Percentiles rank a stretch among this genome's conserved stretches.
Conservation (phyloP, 441 rosid species). For the Biscutella laevigata region DNA sequence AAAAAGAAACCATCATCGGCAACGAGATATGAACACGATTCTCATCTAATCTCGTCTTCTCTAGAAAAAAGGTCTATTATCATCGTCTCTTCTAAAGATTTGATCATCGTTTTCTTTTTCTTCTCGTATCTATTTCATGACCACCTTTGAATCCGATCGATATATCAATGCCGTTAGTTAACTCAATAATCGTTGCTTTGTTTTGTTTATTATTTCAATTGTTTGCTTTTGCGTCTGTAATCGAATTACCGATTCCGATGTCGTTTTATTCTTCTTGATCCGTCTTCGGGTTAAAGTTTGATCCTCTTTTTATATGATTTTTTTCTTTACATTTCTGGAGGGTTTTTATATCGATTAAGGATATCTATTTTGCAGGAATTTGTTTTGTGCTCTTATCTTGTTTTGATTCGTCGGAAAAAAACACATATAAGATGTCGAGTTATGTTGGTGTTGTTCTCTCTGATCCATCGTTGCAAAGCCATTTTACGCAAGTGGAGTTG, state of each 20-base stretch:
- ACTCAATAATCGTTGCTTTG: background rate
- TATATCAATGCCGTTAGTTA: background rate
- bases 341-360: no score
- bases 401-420: background rate
- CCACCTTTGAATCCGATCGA: slow-evolving; percentile 6
- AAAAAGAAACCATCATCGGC: no score
- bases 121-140: background rate
- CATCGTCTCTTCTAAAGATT: background rate
- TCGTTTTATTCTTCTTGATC: background rate
- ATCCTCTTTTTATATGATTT: no score
- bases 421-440: slow-evolving; percentile 55
- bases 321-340: no score
- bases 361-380: no score
- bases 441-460: slow-evolving; percentile 87
- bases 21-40: background rate
- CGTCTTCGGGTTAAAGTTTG: no score
- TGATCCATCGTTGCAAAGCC: slow-evolving; percentile 97
- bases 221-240: background rate
- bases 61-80: slow-evolving; percentile 5
- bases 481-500: slow-evolving; percentile 96
- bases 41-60: slow-evolving; percentile 2
- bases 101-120: background rate
- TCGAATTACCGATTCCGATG: background rate
- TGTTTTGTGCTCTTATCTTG: no score
- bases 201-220: background rate